phyloP scores from a whole-genome alignment of 306 rosid species.

The Arachis hypogaea region DNA sequence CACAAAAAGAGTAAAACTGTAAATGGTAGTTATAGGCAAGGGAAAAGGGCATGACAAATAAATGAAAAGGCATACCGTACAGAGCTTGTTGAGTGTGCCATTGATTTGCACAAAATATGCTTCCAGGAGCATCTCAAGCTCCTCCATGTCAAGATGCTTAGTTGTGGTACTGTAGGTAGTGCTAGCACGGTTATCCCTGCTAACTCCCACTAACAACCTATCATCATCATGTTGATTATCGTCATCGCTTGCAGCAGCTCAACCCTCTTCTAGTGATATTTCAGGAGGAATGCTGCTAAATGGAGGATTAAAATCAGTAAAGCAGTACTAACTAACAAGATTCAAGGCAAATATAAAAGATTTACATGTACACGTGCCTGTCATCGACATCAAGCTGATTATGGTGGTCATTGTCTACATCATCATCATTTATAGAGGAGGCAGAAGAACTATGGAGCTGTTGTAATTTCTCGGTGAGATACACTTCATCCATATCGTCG shows the following conservation, averaged over 20 bases:
- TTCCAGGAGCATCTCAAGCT: conserved; percentile 97
- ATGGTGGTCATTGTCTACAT: conserved; percentile 50
- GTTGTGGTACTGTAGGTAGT: conserved; percentile 61
- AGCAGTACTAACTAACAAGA: too few relatives aligned
- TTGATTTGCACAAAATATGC: too few relatives aligned
- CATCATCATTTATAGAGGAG: conserved; percentile 49
- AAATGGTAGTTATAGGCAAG: not conserved
- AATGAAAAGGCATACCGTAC: conserved; percentile 41
- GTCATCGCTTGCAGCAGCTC: conserved; percentile 42
- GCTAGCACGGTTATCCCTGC: conserved; percentile 68
- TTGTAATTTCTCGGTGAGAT: conserved; percentile 80
- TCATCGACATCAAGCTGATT: conserved; percentile 46
- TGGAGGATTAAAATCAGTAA: too few relatives aligned
- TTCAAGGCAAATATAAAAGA: not conserved
- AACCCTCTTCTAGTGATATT: conserved; percentile 61
- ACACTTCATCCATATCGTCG: conserved; percentile 99
- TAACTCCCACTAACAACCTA: conserved; percentile 41
- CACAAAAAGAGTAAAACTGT: not conserved
- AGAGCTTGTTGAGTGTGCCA: conserved; percentile 45
- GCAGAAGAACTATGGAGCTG: conserved; percentile 64
- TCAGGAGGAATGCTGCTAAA: conserved; percentile 51
- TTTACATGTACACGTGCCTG: conserved; percentile 40
- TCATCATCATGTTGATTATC: conserved; percentile 43
- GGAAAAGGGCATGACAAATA: too few relatives aligned
- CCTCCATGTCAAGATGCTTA: conserved; percentile 85